phyloP scores from a whole-genome alignment of 108 stramenopile genomes.

The Mediolabrus comicus region DNA sequence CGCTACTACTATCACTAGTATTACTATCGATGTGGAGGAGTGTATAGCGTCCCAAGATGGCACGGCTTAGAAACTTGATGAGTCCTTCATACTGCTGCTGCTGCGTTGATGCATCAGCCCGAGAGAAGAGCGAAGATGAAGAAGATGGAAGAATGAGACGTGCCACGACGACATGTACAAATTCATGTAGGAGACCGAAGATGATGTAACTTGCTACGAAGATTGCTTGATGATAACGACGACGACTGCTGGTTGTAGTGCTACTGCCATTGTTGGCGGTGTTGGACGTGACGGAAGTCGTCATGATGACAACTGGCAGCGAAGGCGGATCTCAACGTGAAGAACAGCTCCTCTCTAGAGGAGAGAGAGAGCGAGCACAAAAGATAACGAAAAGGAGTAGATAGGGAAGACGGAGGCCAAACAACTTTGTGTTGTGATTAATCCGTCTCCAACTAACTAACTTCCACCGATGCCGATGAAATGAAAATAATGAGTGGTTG shows the following conservation, averaged over 20 bases:
- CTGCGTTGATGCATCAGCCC: not conserved
- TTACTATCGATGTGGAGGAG: not conserved
- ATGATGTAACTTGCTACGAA: slow-evolving; percentile 45
- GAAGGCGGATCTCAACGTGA: too few species aligned
- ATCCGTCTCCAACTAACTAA: too few species aligned
- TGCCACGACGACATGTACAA: slow-evolving; percentile 47
- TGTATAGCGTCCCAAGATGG: slow-evolving; percentile 25
- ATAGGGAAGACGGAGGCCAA: too few species aligned
- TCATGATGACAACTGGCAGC: too few species aligned
- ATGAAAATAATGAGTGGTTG: too few species aligned
- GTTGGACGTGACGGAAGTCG: too few species aligned
- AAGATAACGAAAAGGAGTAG: too few species aligned
- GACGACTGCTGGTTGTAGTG: not conserved
- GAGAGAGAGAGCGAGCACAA: too few species aligned
- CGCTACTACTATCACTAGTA: not conserved
- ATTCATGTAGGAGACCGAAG: slow-evolving; percentile 64
- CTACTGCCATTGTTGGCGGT: too few species aligned
- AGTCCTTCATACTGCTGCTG: slow-evolving; percentile 20
- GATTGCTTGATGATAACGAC: not conserved
- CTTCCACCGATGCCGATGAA: too few species aligned
- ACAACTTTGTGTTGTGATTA: too few species aligned
- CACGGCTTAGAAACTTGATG: slow-evolving; percentile 7
- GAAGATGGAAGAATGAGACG: slow-evolving; percentile 1
- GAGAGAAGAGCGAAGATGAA: not conserved
- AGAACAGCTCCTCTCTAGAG: too few species aligned